These are phyloP conservation scores for Wickerhamiella domercqiae DNA, from an alignment of 805 yeast genomes.

Conservation along the genomic window DNA sequence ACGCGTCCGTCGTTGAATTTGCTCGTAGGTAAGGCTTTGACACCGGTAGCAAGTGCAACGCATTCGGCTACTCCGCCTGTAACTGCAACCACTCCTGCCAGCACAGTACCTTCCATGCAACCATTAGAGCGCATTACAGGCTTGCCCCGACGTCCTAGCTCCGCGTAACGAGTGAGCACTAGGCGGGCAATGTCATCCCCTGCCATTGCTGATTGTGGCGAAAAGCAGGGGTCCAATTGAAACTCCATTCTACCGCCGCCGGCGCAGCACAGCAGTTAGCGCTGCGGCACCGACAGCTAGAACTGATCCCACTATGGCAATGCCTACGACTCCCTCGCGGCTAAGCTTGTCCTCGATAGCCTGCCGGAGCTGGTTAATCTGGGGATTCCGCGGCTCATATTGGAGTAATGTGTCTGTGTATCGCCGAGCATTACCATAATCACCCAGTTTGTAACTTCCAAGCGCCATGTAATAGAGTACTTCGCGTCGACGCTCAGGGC, in stretches of 20 bases:
- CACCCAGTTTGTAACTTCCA: constrained; percentile 80
- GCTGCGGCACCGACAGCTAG: constrained; percentile 80
- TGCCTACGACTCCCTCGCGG: constrained; percentile 74
- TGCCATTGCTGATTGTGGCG: neutral
- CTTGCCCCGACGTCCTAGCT: constrained; percentile 32
- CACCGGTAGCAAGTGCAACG: constrained; percentile 61
- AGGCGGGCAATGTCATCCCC: constrained; percentile 14
- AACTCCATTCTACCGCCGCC: constrained; percentile 12
- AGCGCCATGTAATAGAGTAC: constrained; percentile 74
- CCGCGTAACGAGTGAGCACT: constrained; percentile 16
- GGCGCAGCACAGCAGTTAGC: constrained; percentile 24
- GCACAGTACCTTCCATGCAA: constrained; percentile 63
- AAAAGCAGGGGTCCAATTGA: too few relatives aligned
- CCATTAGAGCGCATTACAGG: constrained; percentile 52
- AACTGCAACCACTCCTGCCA: constrained; percentile 51
- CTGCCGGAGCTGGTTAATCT: constrained; percentile 54
- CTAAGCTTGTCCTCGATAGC: constrained; percentile 76
- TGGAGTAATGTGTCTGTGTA: constrained; percentile 64
- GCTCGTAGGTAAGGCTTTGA: constrained; percentile 65
- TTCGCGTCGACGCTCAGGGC: constrained; percentile 75
- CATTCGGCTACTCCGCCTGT: constrained; percentile 15
- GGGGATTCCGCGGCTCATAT: constrained; percentile 74
- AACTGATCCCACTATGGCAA: constrained; percentile 75
- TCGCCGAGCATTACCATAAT: constrained; percentile 68
- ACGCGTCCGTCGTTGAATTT: constrained; percentile 49